A percentile compares a stretch with the other conserved stretches of the same genome.
phyloP scores from a whole-genome alignment of 495 filamentous ascomycete species.

The Penicillium waksmanii region DNA sequence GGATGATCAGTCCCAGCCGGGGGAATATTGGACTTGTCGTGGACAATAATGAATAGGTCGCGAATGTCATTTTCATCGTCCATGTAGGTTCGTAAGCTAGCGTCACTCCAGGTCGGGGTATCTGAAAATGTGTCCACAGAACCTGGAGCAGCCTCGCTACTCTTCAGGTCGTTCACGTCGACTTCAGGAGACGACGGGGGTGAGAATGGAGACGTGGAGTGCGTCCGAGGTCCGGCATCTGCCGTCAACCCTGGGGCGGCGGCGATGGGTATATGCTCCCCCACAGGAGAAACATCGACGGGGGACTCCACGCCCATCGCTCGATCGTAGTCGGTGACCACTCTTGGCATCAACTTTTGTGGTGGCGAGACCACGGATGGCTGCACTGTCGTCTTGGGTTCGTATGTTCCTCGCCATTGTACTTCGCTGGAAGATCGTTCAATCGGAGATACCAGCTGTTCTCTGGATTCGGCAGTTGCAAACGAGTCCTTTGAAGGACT shows the following conservation, averaged over 20 bases:
- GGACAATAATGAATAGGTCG: slow-evolving; percentile 87
- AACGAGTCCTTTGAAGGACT: slow-evolving; percentile 35
- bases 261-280: slow-evolving; percentile 32
- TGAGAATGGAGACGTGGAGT: slow-evolving; percentile 61
- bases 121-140: slow-evolving; percentile 47
- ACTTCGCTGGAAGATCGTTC: slow-evolving; percentile 34
- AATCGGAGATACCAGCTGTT: slow-evolving; percentile 31
- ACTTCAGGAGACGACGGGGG: slow-evolving; percentile 69
- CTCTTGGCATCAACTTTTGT: slow-evolving; percentile 44
- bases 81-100: slow-evolving; percentile 81
- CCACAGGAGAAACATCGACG: slow-evolving; percentile 64
- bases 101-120: slow-evolving; percentile 76
- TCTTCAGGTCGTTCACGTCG: slow-evolving; percentile 45
- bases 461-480: slow-evolving; percentile 25
- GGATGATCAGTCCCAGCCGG: slow-evolving; percentile 82
- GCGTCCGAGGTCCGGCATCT: slow-evolving; percentile 66
- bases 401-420: slow-evolving; percentile 24
- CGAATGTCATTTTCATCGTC: slow-evolving; percentile 90
- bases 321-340: slow-evolving; percentile 39
- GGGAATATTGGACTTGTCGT: slow-evolving; percentile 81
- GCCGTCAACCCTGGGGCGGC: slow-evolving; percentile 64
- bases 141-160: slow-evolving; percentile 36
- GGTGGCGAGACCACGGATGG: slow-evolving; percentile 40
- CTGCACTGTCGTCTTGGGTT: slow-evolving; percentile 13
- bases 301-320: slow-evolving; percentile 80